Conservation (phyloP, 2,329 filamentous ascomycete species). For the Nemania sp. region DNA sequence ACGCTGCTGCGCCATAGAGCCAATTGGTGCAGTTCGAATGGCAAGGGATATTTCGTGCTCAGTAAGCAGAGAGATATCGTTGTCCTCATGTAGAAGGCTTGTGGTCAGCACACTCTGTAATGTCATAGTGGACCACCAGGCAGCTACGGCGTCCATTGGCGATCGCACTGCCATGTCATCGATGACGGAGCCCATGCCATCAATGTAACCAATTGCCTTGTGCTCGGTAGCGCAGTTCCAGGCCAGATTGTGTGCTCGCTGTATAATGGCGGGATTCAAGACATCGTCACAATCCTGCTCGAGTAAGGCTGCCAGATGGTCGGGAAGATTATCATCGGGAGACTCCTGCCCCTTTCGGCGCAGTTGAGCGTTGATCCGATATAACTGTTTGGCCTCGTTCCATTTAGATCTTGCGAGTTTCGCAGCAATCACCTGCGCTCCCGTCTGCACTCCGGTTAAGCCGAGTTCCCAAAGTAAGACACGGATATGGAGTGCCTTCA, state of each 20-base stretch:
- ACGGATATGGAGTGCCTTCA: conserved; percentile 90
- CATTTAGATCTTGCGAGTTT: conserved; percentile 77
- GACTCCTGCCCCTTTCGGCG: conserved; percentile 48
- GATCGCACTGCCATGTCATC: conserved; percentile 84
- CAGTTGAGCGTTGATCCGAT: conserved; percentile 52
- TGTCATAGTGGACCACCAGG: conserved; percentile 82
- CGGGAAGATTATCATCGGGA: conserved; percentile 70
- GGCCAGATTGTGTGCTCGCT: conserved; percentile 86
- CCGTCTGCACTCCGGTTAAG: conserved; percentile 66
- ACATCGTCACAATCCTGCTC: conserved; percentile 83
- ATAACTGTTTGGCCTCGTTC: conserved; percentile 75
- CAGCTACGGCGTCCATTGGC: conserved; percentile 85
- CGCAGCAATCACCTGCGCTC: conserved; percentile 69
- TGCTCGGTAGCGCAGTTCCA: conserved; percentile 81
- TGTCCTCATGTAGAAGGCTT: conserved; percentile 60
- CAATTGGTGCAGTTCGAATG: conserved; percentile 73
- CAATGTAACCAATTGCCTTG: conserved; percentile 64
- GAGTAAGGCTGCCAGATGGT: conserved; percentile 75
- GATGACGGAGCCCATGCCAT: conserved; percentile 80
- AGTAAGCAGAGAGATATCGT: conserved; percentile 43
- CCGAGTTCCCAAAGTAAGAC: conserved; percentile 81
- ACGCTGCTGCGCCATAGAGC: conserved; percentile 70
- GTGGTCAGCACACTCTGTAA: conserved; percentile 71
- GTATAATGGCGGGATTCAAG: conserved; percentile 75
- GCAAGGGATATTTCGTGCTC: conserved; percentile 67